phyloP scores from a whole-genome alignment of 768 basidiomycete genomes.

The Hypholoma fasciculare region DNA sequence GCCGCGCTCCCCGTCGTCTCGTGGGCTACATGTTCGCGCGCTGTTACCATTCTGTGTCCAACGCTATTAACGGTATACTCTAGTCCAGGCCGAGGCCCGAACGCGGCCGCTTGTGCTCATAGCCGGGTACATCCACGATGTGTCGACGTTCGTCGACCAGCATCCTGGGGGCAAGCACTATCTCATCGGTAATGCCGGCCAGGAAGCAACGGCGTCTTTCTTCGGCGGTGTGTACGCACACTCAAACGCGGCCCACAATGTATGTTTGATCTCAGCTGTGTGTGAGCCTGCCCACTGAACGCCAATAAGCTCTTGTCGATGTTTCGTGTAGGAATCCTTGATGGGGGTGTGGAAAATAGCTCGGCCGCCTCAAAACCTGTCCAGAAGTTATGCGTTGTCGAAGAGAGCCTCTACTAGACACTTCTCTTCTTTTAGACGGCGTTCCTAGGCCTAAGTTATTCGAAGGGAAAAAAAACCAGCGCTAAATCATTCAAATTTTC shows the following conservation, averaged over 20 bases:
- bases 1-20: constrained; percentile 71
- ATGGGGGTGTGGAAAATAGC: constrained; percentile 33
- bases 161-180: constrained; percentile 78
- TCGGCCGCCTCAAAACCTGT: neutral
- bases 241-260: constrained; percentile 58
- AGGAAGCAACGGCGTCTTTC: constrained; percentile 83
- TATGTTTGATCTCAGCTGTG: constrained; percentile 15
- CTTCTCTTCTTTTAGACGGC: neutral
- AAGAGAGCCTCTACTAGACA: constrained; percentile 3
- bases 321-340: constrained; percentile 60
- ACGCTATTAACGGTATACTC: neutral
- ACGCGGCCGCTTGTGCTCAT: constrained; percentile 68
- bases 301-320: constrained; percentile 46
- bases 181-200: constrained; percentile 64
- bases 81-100: constrained; percentile 70
- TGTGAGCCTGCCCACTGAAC: neutral
- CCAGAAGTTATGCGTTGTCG: constrained; percentile 8
- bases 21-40: constrained; percentile 76
- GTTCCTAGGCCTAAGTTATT: neutral
- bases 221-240: constrained; percentile 72
- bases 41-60: neutral
- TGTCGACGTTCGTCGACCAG: constrained; percentile 66
- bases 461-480: neutral
- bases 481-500: neutral
- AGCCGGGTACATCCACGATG: constrained; percentile 88